Evolutionary conservation across 2,329 filamentous ascomycete genomes (phyloP).

Genomic region (Penicillium glabrum): DNA sequence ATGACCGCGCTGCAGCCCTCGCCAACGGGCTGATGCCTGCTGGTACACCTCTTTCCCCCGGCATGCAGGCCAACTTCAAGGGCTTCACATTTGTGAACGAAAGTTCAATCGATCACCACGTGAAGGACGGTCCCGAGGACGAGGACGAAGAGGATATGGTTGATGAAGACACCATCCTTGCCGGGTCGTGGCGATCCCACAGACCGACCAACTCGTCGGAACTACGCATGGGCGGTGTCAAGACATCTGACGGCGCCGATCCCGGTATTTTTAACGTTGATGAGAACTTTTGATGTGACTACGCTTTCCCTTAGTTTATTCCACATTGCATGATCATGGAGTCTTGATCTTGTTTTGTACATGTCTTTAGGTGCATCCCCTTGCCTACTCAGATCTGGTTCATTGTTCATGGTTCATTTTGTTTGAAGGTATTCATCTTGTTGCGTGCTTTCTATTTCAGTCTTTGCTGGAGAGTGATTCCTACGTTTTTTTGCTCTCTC

Average conservation of each 20-base stretch:
- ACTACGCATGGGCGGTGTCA: conserved; percentile 47
- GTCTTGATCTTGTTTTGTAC: conserved; percentile 37
- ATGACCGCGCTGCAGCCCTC: conserved; percentile 83
- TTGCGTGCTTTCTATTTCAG: neutral
- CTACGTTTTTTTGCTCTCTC: neutral
- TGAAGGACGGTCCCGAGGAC: conserved; percentile 31
- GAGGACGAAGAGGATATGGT: conserved; percentile 39
- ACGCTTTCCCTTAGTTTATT: conserved; percentile 24
- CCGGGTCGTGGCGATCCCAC: conserved; percentile 37
- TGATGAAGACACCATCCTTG: conserved; percentile 45
- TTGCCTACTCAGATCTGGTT: conserved; percentile 3
- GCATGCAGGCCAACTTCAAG: conserved; percentile 96
- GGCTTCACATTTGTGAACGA: conserved; percentile 99
- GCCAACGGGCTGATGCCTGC: conserved; percentile 72
- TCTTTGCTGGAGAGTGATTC: neutral
- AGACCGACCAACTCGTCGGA: conserved; percentile 32
- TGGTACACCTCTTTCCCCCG: conserved; percentile 88
- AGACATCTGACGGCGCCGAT: conserved; percentile 38
- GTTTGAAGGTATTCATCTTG: neutral
- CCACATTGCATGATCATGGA: conserved; percentile 38
- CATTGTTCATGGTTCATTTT: conserved; percentile 2
- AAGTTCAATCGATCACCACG: conserved; percentile 74
- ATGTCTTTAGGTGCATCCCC: conserved; percentile 28
- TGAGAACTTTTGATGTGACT: conserved; percentile 48
- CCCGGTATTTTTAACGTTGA: conserved; percentile 46